A percentile compares a stretch with the other conserved stretches of the same genome.
Evolutionary conservation across 139 green algal species (phyloP).

Genomic region (Chlamydomonas sp.): DNA sequence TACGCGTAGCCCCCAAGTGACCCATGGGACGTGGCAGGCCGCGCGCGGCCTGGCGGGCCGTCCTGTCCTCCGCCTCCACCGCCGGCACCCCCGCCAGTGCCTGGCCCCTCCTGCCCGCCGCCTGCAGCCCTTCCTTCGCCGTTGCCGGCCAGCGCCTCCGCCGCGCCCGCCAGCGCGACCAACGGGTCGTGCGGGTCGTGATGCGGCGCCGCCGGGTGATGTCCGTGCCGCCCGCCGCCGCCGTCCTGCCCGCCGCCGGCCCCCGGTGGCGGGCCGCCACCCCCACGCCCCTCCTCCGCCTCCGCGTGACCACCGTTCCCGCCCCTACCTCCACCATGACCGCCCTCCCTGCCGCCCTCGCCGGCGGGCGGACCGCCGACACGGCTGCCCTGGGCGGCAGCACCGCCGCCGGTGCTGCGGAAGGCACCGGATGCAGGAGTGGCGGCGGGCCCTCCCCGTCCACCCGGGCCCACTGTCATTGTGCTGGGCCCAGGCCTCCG

Average conservation of each 20-base stretch:
- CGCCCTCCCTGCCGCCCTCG: background rate
- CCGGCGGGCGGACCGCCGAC: background rate
- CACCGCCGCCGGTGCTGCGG: background rate
- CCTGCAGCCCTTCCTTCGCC: background rate
- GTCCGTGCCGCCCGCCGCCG: background rate
- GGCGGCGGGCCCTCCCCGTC: too few relatives aligned
- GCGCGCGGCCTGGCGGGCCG: background rate
- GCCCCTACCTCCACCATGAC: background rate
- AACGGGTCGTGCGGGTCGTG: background rate
- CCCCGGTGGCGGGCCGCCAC: background rate
- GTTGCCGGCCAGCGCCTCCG: background rate
- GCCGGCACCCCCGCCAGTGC: background rate
- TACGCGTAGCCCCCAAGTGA: background rate
- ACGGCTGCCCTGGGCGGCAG: background rate
- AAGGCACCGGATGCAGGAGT: too few relatives aligned
- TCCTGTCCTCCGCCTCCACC: background rate
- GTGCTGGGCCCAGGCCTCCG: too few relatives aligned
- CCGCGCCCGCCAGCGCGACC: conserved; percentile 2
- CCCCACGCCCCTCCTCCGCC: background rate
- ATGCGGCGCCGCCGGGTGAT: background rate
- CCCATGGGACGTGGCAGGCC: background rate
- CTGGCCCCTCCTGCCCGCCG: background rate
- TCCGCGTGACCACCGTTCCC: background rate
- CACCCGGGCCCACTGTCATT: too few relatives aligned
- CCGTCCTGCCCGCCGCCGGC: background rate